phyloP scores from a whole-genome alignment of 129 eudicot genomes.

The Tagetes patula region DNA sequence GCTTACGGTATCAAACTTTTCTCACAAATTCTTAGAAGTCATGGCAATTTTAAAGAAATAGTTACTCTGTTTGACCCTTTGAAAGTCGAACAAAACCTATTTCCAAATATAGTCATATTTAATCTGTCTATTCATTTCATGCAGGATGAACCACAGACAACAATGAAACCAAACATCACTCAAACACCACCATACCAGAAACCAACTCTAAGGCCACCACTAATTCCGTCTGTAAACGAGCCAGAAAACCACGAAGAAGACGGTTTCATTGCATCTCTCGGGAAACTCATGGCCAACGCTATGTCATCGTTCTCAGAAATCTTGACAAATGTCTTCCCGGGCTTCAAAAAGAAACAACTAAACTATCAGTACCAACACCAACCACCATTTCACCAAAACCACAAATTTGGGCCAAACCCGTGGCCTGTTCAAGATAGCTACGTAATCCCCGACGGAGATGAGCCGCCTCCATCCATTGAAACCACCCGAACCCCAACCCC shows the following conservation, averaged over 20 bases:
- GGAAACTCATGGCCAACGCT: slow-evolving; percentile 53
- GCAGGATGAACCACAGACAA: slow-evolving; percentile 43
- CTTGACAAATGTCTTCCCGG: slow-evolving; percentile 57
- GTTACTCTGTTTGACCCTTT: slow-evolving; percentile 9
- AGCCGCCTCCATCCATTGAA: slow-evolving; percentile 83
- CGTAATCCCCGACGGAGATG: slow-evolving; percentile 72
- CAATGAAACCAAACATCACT: slow-evolving; percentile 37
- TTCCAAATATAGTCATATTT: not conserved
- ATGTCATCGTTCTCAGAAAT: slow-evolving; percentile 63
- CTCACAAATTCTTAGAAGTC: not conserved
- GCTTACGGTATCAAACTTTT: not conserved
- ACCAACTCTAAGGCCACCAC: slow-evolving; percentile 58
- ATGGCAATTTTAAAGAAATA: not conserved
- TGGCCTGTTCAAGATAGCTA: slow-evolving; percentile 95
- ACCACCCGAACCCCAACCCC: slow-evolving; percentile 87
- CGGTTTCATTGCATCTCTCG: slow-evolving; percentile 64
- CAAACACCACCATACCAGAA: slow-evolving; percentile 52
- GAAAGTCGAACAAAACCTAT: not conserved
- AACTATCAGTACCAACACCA: slow-evolving; percentile 41
- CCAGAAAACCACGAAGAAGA: slow-evolving; percentile 87
- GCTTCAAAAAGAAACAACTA: slow-evolving; percentile 43
- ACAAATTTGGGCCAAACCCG: slow-evolving; percentile 38
- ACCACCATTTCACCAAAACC: slow-evolving; percentile 41
- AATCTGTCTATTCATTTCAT: slow-evolving; percentile 12
- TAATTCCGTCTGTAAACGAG: slow-evolving; percentile 73